Percentiles rank a stretch among this genome's conserved stretches.
Conservation (phyloP, 2,329 filamentous ascomycete species). For the Claviceps lovelessii region DNA sequence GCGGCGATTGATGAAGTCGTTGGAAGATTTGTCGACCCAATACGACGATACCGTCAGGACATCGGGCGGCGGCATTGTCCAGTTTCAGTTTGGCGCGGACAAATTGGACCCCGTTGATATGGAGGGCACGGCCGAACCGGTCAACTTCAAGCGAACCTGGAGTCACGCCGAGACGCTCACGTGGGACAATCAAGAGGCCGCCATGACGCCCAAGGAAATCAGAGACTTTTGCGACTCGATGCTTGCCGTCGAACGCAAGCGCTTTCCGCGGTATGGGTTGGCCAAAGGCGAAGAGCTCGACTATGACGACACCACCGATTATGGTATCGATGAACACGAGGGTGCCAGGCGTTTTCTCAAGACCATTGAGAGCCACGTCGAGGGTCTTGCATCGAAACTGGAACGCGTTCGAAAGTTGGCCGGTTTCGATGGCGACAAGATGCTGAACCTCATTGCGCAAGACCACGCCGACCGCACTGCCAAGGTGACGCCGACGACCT, state of each 20-base stretch:
- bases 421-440: slow-evolving; percentile 28
- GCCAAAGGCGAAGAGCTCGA: slow-evolving; percentile 42
- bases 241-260: slow-evolving; percentile 52
- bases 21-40: slow-evolving; percentile 84
- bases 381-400: slow-evolving; percentile 46
- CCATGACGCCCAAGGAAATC: slow-evolving; percentile 63
- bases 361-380: slow-evolving; percentile 61
- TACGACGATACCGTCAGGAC: slow-evolving; percentile 94
- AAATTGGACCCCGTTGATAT: slow-evolving; percentile 93
- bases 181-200: slow-evolving; percentile 61
- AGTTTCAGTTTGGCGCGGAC: slow-evolving; percentile 95
- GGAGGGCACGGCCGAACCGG: slow-evolving; percentile 85
- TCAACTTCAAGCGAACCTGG: slow-evolving; percentile 84
- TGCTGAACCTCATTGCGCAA: slow-evolving; percentile 12
- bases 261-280: slow-evolving; percentile 32
- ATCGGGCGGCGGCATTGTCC: slow-evolving; percentile 74
- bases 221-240: slow-evolving; percentile 51
- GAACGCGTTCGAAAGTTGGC: slow-evolving; percentile 35
- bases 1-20: slow-evolving; percentile 88
- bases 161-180: slow-evolving; percentile 64
- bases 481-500: slow-evolving; percentile 64
- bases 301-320: slow-evolving; percentile 56
- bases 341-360: slow-evolving; percentile 70
- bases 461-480: slow-evolving; percentile 55
- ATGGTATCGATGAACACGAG: slow-evolving; percentile 63